Percentiles rank a stretch among this genome's conserved stretches.
Evolutionary conservation across 2,329 filamentous ascomycete species (phyloP).

Genomic region (Cytospora mali): DNA sequence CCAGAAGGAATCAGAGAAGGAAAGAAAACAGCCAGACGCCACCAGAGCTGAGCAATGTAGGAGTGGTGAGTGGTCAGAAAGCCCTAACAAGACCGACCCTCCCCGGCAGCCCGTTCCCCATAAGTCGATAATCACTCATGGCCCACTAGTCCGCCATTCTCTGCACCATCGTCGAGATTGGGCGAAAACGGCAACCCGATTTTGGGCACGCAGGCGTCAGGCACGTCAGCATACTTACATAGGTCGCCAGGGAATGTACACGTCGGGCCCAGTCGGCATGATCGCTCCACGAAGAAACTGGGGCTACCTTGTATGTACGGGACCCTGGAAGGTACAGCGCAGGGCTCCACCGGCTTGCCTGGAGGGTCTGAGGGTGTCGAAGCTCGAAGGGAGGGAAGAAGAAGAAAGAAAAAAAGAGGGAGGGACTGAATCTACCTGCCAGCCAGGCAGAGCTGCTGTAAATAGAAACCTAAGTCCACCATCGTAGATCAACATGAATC

Average conservation of each 20-base stretch:
- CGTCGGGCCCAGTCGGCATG: background rate
- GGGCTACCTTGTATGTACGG: background rate
- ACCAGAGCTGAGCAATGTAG: background rate
- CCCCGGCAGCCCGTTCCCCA: no score
- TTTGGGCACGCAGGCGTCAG: background rate
- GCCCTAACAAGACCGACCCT: background rate
- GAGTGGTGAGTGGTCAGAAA: background rate
- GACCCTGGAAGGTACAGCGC: background rate
- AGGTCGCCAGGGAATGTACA: no score
- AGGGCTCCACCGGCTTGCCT: background rate
- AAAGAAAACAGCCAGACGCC: no score
- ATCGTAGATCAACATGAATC: background rate
- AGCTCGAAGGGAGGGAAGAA: background rate
- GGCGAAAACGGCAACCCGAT: background rate
- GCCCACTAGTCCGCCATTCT: background rate
- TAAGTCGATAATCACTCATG: no score
- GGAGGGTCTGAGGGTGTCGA: background rate
- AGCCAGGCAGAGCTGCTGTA: no score
- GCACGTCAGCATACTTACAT: constrained; percentile 1
- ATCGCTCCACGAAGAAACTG: background rate
- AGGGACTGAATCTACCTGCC: no score
- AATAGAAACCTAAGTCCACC: background rate
- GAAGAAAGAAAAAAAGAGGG: background rate
- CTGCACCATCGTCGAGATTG: no score
- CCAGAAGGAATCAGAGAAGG: no score